Conservation (phyloP, 805 yeast genomes). For the Cyberlindnera xishuangbannaensis region DNA sequence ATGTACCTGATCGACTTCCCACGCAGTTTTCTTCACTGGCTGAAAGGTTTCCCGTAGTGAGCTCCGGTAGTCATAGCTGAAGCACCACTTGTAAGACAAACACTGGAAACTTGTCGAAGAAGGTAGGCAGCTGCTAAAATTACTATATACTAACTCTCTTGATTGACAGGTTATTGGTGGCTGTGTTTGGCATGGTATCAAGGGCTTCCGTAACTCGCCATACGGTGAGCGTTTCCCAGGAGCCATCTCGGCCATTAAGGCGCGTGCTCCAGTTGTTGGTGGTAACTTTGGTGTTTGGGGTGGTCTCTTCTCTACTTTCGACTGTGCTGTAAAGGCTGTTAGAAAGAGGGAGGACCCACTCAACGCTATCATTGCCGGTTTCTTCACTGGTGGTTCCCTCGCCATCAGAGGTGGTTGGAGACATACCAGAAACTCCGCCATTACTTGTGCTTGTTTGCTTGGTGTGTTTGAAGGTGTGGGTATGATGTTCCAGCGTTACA, state of each 20-base stretch:
- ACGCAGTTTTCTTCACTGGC: too few relatives aligned
- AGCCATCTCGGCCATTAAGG: conserved; percentile 82
- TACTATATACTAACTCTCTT: not conserved
- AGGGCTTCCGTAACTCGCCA: conserved; percentile 98
- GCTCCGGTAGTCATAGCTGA: too few relatives aligned
- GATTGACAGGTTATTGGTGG: conserved; percentile 68
- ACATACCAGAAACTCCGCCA: conserved; percentile 93
- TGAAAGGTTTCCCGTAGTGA: too few relatives aligned
- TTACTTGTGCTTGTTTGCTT: conserved; percentile 93
- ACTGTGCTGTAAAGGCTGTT: conserved; percentile 90
- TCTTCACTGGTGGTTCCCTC: conserved; percentile 95
- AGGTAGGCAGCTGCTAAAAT: not conserved
- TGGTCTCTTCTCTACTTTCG: conserved; percentile 92
- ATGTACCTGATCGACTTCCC: conserved; percentile 1
- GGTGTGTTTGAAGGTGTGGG: conserved; percentile 99
- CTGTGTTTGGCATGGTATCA: conserved; percentile 97
- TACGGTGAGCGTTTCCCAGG: conserved; percentile 92
- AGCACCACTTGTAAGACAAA: too few relatives aligned
- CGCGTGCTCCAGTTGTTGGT: conserved; percentile 97
- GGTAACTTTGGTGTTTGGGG: conserved; percentile 99
- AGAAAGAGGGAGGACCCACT: conserved; percentile 98
- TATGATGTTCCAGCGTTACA: conserved; percentile 85
- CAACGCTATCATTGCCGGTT: conserved; percentile 97
- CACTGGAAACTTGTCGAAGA: too few relatives aligned
- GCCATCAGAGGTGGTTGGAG: conserved; percentile 99